These are phyloP conservation scores for Aspergillus clavatus DNA, from an alignment of 2,329 filamentous ascomycete genomes.

Conservation along the genomic window DNA sequence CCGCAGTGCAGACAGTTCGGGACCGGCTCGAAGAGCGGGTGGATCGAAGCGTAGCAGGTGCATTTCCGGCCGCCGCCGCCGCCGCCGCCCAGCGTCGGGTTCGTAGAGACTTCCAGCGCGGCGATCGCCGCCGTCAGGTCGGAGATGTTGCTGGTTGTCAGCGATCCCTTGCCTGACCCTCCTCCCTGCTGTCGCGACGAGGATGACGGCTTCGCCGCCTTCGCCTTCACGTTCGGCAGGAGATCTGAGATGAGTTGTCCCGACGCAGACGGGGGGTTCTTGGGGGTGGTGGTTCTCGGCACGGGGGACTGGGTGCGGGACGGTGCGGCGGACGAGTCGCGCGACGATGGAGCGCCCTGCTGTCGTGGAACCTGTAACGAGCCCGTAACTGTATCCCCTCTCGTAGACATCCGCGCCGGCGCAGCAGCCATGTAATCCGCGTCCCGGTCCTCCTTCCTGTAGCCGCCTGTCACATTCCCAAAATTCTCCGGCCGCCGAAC, in stretches of 20 bases:
- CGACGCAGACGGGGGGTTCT: conserved; percentile 62
- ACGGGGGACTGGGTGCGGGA: conserved; percentile 42
- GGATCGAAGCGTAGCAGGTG: conserved; percentile 80
- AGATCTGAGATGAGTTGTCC: conserved; percentile 79
- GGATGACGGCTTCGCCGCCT: conserved; percentile 57
- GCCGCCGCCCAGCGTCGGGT: conserved; percentile 63
- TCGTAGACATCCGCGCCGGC: conserved; percentile 34
- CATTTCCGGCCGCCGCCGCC: conserved; percentile 68
- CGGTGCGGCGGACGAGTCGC: conserved; percentile 42
- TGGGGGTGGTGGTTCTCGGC: conserved; percentile 15
- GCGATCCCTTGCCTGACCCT: conserved; percentile 58
- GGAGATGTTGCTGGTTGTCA: conserved; percentile 47
- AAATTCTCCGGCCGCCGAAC: conserved; percentile 60
- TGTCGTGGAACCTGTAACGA: conserved; percentile 38
- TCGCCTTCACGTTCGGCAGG: conserved; percentile 55
- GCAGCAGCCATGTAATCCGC: conserved; percentile 66
- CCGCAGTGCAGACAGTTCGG: conserved; percentile 91
- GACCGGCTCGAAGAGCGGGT: conserved; percentile 82
- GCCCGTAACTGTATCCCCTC: conserved; percentile 28
- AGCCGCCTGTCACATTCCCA: conserved; percentile 63
- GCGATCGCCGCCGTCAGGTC: conserved; percentile 75
- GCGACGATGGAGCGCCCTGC: conserved; percentile 25
- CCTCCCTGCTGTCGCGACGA: conserved; percentile 65
- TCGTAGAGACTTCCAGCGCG: conserved; percentile 84
- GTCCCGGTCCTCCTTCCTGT: conserved; percentile 66